A percentile compares a stretch with the other conserved stretches of the same genome.
Evolutionary conservation across 2,329 filamentous ascomycete species (phyloP).

Genomic region (Cladosporium austrohemisphaericum): DNA sequence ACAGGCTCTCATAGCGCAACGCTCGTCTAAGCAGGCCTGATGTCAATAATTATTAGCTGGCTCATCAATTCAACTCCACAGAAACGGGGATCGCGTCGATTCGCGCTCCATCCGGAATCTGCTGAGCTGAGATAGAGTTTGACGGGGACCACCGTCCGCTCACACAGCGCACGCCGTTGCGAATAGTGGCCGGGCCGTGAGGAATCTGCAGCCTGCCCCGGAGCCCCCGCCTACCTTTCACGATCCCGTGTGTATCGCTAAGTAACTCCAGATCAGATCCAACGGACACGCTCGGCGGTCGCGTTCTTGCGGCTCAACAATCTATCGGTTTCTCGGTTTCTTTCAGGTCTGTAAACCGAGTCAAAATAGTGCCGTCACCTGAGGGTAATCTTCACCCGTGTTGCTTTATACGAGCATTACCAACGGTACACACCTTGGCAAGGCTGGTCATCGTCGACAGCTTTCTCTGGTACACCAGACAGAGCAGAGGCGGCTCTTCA

Average conservation of each 20-base stretch:
- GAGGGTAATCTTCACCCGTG: too few species aligned
- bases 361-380: too few species aligned
- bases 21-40: too few species aligned
- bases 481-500: too few species aligned
- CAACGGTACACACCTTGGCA: not conserved
- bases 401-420: not conserved
- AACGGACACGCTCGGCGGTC: not conserved
- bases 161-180: not conserved
- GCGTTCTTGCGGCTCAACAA: too few species aligned
- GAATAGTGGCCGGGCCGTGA: slow-evolving; percentile 7
- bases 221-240: not conserved
- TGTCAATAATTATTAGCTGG: not conserved
- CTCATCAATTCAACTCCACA: not conserved
- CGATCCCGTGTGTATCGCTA: not conserved
- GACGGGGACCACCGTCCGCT: not conserved
- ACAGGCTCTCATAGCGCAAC: too few species aligned
- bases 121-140: slow-evolving; percentile 5
- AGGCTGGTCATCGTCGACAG: not conserved
- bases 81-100: slow-evolving; percentile 1
- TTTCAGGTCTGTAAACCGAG: too few species aligned
- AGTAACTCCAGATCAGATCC: not conserved
- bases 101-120: not conserved
- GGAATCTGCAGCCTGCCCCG: not conserved
- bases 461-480: slow-evolving; percentile 1
- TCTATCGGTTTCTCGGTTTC: too few species aligned